Percentiles rank a stretch among this genome's conserved stretches.
Conservation (phyloP, 108 stramenopile species). For the Skeletonema marinoi region DNA sequence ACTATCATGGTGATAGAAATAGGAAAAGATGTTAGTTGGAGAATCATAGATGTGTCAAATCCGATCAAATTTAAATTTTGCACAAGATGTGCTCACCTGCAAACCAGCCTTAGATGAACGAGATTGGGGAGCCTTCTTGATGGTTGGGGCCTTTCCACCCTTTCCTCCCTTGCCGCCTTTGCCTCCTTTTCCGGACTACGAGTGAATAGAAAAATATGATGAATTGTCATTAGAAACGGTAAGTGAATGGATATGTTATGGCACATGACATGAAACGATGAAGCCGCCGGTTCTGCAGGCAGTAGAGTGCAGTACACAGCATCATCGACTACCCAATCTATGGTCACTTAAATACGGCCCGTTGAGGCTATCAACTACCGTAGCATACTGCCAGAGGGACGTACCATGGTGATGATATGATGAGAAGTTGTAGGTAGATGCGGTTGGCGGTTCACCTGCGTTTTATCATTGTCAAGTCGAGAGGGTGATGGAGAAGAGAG, state of each 20-base stretch:
- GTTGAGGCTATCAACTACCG: not conserved
- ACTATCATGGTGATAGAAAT: slow-evolving; percentile 47
- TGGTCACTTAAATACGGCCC: not conserved
- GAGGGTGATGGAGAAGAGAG: not conserved
- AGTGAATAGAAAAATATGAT: not conserved
- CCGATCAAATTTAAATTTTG: not conserved
- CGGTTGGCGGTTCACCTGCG: not conserved
- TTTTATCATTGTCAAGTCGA: not conserved
- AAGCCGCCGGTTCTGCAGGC: not conserved
- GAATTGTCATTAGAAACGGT: not conserved
- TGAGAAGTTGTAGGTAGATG: too few relatives aligned
- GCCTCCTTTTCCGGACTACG: slow-evolving; percentile 93
- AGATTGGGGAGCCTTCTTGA: slow-evolving; percentile 98
- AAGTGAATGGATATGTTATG: not conserved
- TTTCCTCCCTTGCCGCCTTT: slow-evolving; percentile 99
- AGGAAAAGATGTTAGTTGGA: not conserved
- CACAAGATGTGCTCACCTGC: slow-evolving; percentile 43
- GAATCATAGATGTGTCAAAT: not conserved
- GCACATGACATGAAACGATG: not conserved
- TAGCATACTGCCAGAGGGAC: not conserved
- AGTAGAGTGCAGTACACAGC: not conserved
- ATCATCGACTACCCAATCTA: not conserved
- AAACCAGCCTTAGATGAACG: slow-evolving; percentile 98
- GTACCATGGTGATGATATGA: not conserved
- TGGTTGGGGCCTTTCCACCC: slow-evolving; percentile 98